Percentiles rank a stretch among this genome's conserved stretches.
phyloP scores from a whole-genome alignment of 169 alveolate genomes.

The Eimeria necatrix region DNA sequence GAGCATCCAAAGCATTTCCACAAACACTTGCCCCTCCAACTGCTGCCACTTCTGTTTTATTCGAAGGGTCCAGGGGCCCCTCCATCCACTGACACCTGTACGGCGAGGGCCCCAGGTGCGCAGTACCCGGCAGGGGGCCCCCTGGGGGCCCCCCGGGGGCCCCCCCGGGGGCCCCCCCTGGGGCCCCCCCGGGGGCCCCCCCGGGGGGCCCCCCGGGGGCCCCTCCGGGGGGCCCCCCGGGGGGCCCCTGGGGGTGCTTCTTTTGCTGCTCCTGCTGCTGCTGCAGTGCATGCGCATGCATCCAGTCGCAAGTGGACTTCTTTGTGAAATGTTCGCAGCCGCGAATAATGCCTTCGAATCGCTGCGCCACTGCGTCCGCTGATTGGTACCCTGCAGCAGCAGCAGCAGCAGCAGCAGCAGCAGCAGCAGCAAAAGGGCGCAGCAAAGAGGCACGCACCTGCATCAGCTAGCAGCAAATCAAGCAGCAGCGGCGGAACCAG shows the following conservation, averaged over 20 bases:
- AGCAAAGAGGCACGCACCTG: too few relatives aligned
- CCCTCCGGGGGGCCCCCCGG: not conserved
- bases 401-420: not conserved
- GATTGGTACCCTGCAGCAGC: slow-evolving; percentile 71
- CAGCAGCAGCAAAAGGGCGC: too few relatives aligned
- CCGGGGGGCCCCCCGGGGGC: too few relatives aligned
- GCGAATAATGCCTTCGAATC: slow-evolving; percentile 68
- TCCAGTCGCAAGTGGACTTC: slow-evolving; percentile 61
- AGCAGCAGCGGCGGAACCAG: too few relatives aligned
- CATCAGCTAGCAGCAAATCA: too few relatives aligned
- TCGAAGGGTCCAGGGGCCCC: not conserved
- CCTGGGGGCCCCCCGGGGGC: not conserved
- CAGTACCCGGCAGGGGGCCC: not conserved
- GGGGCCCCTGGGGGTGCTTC: not conserved
- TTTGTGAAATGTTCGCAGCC: slow-evolving; percentile 76
- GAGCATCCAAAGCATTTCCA: slow-evolving; percentile 39
- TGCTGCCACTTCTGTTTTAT: not conserved
- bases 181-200: not conserved
- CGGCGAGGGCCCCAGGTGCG: slow-evolving; percentile 12
- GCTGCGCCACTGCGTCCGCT: not conserved
- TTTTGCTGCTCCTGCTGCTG: not conserved
- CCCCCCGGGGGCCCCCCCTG: not conserved
- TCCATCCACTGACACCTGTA: not conserved
- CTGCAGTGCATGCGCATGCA: slow-evolving; percentile 23
- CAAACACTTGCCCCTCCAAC: slow-evolving; percentile 62